A percentile compares a stretch with the other conserved stretches of the same genome.
Conservation (phyloP, 2,329 filamentous ascomycete genomes). For the Aspergillus pseudoviridinutans region DNA sequence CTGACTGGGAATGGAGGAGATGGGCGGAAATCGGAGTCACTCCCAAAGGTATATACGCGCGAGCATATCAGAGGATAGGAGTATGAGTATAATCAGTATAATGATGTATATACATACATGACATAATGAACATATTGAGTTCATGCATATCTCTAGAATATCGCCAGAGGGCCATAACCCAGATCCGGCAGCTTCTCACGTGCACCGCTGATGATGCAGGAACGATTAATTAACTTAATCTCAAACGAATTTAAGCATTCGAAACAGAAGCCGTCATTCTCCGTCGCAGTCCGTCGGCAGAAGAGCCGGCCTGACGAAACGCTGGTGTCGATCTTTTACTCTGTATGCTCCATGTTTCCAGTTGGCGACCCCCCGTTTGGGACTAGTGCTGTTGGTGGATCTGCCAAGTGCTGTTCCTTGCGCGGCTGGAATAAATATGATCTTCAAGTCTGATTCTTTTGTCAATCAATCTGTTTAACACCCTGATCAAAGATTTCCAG, state of each 20-base stretch:
- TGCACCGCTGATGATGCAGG: not conserved
- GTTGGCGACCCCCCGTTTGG: not conserved
- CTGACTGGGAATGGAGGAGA: not conserved
- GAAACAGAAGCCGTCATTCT: not conserved
- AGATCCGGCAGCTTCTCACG: not conserved
- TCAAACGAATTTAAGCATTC: not conserved
- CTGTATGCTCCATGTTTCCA: not conserved
- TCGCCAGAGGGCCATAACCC: too few species aligned
- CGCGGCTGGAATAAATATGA: too few species aligned
- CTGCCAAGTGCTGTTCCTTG: not conserved
- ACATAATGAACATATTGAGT: not conserved
- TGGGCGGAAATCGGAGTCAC: not conserved
- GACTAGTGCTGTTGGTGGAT: not conserved
- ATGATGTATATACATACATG: not conserved
- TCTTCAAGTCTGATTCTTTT: too few species aligned
- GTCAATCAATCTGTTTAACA: too few species aligned
- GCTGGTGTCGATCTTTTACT: not conserved
- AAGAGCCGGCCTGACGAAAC: not conserved
- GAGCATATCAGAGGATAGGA: not conserved
- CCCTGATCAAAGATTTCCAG: too few species aligned
- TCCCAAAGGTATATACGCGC: slow-evolving; percentile 2
- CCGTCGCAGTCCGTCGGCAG: not conserved
- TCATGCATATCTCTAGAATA: too few species aligned
- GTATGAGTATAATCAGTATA: too few species aligned
- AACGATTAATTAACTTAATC: not conserved